These are phyloP conservation scores for Vachellia pachyceras DNA, from an alignment of 306 rosid genomes.

Conservation along the genomic window DNA sequence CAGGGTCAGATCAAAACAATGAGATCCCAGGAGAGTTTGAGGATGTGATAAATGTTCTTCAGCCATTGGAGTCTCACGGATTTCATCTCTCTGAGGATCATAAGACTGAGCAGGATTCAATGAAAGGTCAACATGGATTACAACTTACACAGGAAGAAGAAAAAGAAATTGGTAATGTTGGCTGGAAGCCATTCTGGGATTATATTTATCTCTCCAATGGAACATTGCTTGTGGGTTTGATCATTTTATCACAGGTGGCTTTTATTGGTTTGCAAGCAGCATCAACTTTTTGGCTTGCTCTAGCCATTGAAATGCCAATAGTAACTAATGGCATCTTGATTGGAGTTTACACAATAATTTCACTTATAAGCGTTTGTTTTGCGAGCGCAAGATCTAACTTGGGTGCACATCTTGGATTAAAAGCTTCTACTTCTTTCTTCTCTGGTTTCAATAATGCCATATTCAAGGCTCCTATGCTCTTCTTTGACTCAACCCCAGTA, in stretches of 20 bases:
- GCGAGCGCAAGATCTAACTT: conserved; percentile 45
- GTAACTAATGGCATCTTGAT: conserved; percentile 51
- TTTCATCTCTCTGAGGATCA: conserved; percentile 28
- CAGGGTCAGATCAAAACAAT: conserved; percentile 39
- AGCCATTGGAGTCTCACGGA: conserved; percentile 38
- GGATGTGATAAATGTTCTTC: conserved; percentile 24
- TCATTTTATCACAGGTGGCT: conserved; percentile 34
- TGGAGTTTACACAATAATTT: conserved; percentile 60
- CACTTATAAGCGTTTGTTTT: conserved; percentile 55
- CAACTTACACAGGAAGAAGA: conserved; percentile 84
- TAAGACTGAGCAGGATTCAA: conserved; percentile 44
- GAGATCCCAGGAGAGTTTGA: conserved; percentile 38
- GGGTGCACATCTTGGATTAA: conserved; percentile 63
- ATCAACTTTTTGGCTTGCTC: conserved; percentile 78
- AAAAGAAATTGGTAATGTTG: conserved; percentile 67
- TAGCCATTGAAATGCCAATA: conserved; percentile 59
- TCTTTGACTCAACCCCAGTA: conserved; percentile 83
- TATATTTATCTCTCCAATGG: conserved; percentile 57
- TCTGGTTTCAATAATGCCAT: conserved; percentile 61
- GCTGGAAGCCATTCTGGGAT: conserved; percentile 78
- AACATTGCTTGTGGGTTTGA: conserved; percentile 35
- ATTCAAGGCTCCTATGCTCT: conserved; percentile 83
- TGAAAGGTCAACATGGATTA: conserved; percentile 39
- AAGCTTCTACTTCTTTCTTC: conserved; percentile 73
- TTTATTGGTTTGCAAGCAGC: conserved; percentile 56